Evolutionary conservation across 1,284 basidiomycete species (phyloP).

Genomic region (Irpex rosettiformis): DNA sequence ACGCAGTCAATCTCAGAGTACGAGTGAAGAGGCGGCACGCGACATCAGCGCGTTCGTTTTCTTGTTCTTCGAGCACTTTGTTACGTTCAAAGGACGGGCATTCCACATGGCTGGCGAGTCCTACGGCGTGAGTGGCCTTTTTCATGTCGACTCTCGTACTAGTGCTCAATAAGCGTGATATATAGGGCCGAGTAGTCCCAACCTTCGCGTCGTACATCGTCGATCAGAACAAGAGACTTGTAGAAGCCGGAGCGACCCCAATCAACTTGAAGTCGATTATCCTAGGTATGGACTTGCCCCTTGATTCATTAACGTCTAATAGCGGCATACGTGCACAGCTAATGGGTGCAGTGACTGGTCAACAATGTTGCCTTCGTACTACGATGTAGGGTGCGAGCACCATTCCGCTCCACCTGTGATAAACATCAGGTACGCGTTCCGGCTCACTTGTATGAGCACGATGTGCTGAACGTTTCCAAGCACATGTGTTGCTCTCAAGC

Average conservation of each 20-base stretch:
- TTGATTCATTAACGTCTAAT: too few species aligned
- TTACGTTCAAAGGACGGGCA: constrained; percentile 53
- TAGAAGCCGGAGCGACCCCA: constrained; percentile 59
- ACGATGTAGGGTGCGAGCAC: constrained; percentile 31
- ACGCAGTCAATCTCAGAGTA: constrained; percentile 31
- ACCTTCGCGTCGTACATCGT: constrained; percentile 78
- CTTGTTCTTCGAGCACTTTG: constrained; percentile 69
- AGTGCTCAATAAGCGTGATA: background rate
- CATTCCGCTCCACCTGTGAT: constrained; percentile 24
- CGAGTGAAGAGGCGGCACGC: constrained; percentile 49
- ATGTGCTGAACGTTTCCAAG: constrained; percentile 11
- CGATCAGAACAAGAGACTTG: constrained; percentile 68
- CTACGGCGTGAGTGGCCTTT: constrained; percentile 42
- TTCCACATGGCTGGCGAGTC: constrained; percentile 74
- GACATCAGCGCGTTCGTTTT: constrained; percentile 66
- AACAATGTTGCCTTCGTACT: constrained; percentile 28
- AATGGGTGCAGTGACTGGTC: constrained; percentile 36
- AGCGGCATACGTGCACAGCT: too few species aligned
- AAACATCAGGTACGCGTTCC: constrained; percentile 22
- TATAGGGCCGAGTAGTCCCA: constrained; percentile 78
- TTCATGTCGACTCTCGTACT: background rate
- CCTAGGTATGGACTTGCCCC: constrained; percentile 54
- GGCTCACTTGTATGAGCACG: background rate
- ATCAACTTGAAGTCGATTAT: constrained; percentile 80
- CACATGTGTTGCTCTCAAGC: constrained; percentile 32